Conservation (phyloP, 352 stramenopile species). For the Globisporangium orthogonon region DNA sequence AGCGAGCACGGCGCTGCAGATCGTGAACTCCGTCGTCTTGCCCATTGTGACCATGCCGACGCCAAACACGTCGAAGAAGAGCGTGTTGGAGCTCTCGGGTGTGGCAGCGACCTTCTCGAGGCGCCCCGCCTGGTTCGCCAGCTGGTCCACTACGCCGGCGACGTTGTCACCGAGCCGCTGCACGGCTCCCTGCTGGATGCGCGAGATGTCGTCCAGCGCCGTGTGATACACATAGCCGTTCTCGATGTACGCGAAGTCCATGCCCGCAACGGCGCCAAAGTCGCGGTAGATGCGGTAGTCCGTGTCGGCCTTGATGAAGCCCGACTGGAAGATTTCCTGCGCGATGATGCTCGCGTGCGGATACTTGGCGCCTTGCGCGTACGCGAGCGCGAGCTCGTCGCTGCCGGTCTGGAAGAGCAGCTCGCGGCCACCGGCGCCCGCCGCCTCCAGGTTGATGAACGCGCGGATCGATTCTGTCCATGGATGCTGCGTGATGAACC, state of each 20-base stretch:
- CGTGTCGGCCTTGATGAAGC: constrained; percentile 63
- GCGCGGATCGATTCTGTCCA: constrained; percentile 63
- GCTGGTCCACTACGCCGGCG: constrained; percentile 44
- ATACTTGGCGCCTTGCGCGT: constrained; percentile 63
- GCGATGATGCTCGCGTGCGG: constrained; percentile 72
- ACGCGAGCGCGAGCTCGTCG: constrained; percentile 65
- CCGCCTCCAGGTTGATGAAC: constrained; percentile 78
- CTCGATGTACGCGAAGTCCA: constrained; percentile 79
- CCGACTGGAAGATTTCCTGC: constrained; percentile 73
- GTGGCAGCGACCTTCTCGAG: constrained; percentile 56
- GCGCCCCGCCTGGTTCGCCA: constrained; percentile 30
- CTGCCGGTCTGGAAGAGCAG: constrained; percentile 78
- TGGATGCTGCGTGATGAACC: constrained; percentile 76
- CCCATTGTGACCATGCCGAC: constrained; percentile 56
- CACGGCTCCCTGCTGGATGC: constrained; percentile 57
- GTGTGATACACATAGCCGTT: constrained; percentile 85
- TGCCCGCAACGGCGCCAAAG: constrained; percentile 66
- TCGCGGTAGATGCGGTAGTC: constrained; percentile 73
- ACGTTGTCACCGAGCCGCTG: constrained; percentile 74
- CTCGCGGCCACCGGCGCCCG: constrained; percentile 58
- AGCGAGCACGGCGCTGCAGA: constrained; percentile 36
- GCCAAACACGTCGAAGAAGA: constrained; percentile 72
- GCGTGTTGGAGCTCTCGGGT: constrained; percentile 49
- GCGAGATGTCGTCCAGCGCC: constrained; percentile 54
- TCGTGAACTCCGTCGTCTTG: constrained; percentile 27